Evolutionary conservation across 2,329 filamentous ascomycete genomes (phyloP), one percentile per base, ranked within the genome.

Genomic region (Claviceps sp.): DNA sequence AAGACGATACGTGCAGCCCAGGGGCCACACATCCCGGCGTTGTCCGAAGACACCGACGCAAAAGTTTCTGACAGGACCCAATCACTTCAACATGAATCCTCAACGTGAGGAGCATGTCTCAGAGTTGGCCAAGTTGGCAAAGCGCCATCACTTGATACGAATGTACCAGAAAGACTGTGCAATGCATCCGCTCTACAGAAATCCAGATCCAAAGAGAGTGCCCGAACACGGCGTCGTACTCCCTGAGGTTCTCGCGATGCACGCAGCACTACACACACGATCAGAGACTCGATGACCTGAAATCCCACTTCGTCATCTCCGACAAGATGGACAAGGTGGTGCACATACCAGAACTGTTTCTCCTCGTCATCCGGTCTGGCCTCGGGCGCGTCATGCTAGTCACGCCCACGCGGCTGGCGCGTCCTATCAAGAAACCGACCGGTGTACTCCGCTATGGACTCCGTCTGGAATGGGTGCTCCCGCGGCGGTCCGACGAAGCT

Each of bases 341-440:
- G 0, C 74, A 82, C 49, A 79, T 90, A 1, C 83, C 84, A 0
- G 81, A 87, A 58, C 70, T 93, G 1, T 82, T 75, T n/a, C 69
- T 89, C 14, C 76, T 89, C 8, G 70, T 87, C 3, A 69, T 84
- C 1, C 87, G 76, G 0, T 83, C 81, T 11, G 75, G 81, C n/a
- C 76, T 75, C 47, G 87, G 87, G 0, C 74, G 80, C 8, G 84
- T 81, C 0, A 73, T 77, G 1, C 68, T 91, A 1, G 64, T 88
- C 26, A 86, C 84, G 1, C 67, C 71, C n/a, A 71, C 62, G 48
- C 64, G 63, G 55, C 65, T 60, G 62, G 62, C 53, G 55, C 56
- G 54, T 48, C 57, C 56, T 20, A 59, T 43, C 8, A 58, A 37
- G n/a, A 51, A 51, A 51, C 61, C 24, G 36, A 52, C 24, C 55